Evolutionary conservation across 495 filamentous ascomycete genomes (phyloP).

Genomic region (Talaromyces liani): DNA sequence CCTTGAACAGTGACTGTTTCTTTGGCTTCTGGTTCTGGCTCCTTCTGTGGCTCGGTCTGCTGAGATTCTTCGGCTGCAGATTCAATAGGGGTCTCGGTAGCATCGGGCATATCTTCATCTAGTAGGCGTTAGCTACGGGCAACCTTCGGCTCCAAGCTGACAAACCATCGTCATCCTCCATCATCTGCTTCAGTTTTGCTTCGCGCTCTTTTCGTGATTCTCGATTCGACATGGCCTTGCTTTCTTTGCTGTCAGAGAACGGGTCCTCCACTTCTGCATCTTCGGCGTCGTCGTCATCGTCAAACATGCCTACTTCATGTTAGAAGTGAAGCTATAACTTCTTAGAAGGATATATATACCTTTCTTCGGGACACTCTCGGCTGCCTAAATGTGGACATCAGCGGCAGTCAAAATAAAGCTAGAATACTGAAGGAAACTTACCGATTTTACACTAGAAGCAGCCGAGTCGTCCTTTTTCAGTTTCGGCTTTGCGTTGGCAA

Average conservation of each 20-base stretch:
- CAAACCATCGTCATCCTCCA: slow-evolving; percentile 67
- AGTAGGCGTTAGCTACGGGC: background rate
- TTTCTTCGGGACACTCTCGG: background rate
- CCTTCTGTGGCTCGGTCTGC: slow-evolving; percentile 41
- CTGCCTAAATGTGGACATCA: background rate
- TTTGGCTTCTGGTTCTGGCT: slow-evolving; percentile 37
- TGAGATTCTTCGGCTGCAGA: slow-evolving; percentile 20
- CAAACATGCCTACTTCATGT: slow-evolving; percentile 15
- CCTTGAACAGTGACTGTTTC: slow-evolving; percentile 42
- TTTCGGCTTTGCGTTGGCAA: slow-evolving; percentile 70
- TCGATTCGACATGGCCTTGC: slow-evolving; percentile 27
- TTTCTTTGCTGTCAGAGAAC: slow-evolving; percentile 36
- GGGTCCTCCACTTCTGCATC: slow-evolving; percentile 62
- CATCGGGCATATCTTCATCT: slow-evolving; percentile 45
- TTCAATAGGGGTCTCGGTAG: slow-evolving; percentile 16
- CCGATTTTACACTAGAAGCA: slow-evolving; percentile 28
- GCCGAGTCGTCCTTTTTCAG: slow-evolving; percentile 43
- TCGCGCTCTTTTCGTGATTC: slow-evolving; percentile 63
- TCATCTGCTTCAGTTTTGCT: slow-evolving; percentile 71
- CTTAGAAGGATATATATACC: background rate
- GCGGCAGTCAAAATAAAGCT: background rate
- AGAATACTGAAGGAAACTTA: slow-evolving; percentile 15
- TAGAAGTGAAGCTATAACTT: slow-evolving; percentile 10
- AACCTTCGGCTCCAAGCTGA: background rate
- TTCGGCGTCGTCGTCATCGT: slow-evolving; percentile 20